phyloP scores from a whole-genome alignment of 2,329 filamentous ascomycete genomes.

The Talaromyces sp. region DNA sequence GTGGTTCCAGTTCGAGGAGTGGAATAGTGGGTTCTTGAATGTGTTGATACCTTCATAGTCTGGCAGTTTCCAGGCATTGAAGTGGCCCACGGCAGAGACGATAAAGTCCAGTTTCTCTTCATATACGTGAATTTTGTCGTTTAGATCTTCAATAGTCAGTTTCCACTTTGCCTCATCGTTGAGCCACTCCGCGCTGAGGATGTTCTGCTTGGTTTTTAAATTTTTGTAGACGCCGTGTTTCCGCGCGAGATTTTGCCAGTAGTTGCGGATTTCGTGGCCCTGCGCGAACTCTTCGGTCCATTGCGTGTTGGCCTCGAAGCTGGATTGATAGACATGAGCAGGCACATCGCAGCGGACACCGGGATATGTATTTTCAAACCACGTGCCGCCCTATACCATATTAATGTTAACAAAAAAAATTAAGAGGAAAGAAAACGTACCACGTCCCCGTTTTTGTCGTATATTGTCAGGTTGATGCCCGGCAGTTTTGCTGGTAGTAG shows the following conservation, averaged over 20 bases:
- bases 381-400: constrained; percentile 39
- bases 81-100: constrained; percentile 58
- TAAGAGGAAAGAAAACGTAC: constrained; percentile 39
- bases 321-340: constrained; percentile 63
- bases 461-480: constrained; percentile 58
- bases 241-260: constrained; percentile 57
- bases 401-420: neutral
- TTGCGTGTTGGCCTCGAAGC: constrained; percentile 60
- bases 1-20: constrained; percentile 57
- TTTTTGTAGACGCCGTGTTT: constrained; percentile 61
- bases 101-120: constrained; percentile 54
- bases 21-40: constrained; percentile 52
- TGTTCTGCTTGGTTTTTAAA: constrained; percentile 50
- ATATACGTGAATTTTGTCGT: constrained; percentile 24
- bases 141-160: constrained; percentile 37
- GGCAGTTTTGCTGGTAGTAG: constrained; percentile 65
- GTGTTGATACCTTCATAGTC: constrained; percentile 53
- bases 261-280: constrained; percentile 60
- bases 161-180: constrained; percentile 49
- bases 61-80: constrained; percentile 61
- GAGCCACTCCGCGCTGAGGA: constrained; percentile 54
- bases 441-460: constrained; percentile 63
- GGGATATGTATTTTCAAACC: constrained; percentile 50
- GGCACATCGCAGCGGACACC: constrained; percentile 65
- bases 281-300: constrained; percentile 65